phyloP scores from a whole-genome alignment of 306 rosid species.

The Trifolium dubium region DNA sequence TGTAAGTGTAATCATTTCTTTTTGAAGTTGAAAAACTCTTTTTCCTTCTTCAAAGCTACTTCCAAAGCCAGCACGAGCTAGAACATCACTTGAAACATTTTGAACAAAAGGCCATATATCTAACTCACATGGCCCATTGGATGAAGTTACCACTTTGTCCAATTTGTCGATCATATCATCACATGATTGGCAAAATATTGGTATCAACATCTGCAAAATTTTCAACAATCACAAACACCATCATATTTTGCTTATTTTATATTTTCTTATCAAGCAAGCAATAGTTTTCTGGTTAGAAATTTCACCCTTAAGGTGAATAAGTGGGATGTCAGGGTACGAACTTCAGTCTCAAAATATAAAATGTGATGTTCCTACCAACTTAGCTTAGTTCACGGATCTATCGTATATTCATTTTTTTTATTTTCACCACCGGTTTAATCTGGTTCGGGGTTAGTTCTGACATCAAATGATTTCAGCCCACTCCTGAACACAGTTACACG shows the following conservation, averaged over 20 bases:
- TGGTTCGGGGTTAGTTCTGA: no score
- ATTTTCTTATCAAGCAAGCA: no score
- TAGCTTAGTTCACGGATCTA: no score
- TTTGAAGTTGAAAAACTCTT: slow-evolving; percentile 45
- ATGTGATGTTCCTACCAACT: no score
- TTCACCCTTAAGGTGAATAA: no score
- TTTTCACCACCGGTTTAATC: no score
- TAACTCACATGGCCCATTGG: slow-evolving; percentile 46
- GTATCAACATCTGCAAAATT: slow-evolving; percentile 42
- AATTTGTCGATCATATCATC: slow-evolving; percentile 40
- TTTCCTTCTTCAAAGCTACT: slow-evolving; percentile 47
- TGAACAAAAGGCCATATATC: slow-evolving; percentile 50
- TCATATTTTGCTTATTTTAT: not conserved
- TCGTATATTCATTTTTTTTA: no score
- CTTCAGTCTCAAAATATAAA: no score
- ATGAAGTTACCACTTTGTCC: slow-evolving; percentile 36
- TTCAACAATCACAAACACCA: not conserved
- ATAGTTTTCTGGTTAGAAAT: no score
- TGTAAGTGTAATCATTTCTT: slow-evolving; percentile 47
- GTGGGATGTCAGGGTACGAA: no score
- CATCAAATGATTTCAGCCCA: no score
- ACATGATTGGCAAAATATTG: slow-evolving; percentile 43
- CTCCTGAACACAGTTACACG: no score
- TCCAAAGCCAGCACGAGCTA: slow-evolving; percentile 55
- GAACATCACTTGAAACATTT: slow-evolving; percentile 52